These are phyloP conservation scores for Verticillium nubilum DNA, from an alignment of 2,329 filamentous ascomycete species.

Conservation along the genomic window DNA sequence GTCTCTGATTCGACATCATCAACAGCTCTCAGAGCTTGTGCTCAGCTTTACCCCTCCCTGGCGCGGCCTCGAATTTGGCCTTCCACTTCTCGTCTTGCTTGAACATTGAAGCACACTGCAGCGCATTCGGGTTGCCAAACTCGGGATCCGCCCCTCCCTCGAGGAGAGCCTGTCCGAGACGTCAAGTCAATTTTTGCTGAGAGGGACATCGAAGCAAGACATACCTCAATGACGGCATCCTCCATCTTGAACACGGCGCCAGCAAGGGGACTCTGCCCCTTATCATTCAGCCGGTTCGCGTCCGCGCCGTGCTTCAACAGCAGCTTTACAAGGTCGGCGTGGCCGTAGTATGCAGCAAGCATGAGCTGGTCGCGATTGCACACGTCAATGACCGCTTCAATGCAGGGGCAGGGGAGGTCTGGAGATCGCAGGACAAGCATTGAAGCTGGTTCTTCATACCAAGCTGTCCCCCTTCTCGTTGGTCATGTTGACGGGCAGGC, in stretches of 20 bases:
- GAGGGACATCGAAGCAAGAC: not conserved
- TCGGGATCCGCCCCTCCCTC: slow-evolving; percentile 50
- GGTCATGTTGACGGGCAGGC: slow-evolving; percentile 64
- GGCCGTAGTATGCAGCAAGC: slow-evolving; percentile 67
- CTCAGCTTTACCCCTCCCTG: slow-evolving; percentile 39
- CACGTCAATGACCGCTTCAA: not conserved
- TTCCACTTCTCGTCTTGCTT: slow-evolving; percentile 47
- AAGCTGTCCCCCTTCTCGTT: slow-evolving; percentile 71
- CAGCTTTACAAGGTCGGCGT: slow-evolving; percentile 53
- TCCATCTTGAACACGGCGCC: slow-evolving; percentile 71
- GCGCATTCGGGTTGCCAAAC: slow-evolving; percentile 41
- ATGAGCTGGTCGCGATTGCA: slow-evolving; percentile 46
- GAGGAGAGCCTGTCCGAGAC: slow-evolving; percentile 33
- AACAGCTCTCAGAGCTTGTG: not conserved
- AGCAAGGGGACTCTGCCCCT: slow-evolving; percentile 63
- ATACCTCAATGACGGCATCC: slow-evolving; percentile 54
- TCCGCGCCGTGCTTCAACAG: slow-evolving; percentile 60
- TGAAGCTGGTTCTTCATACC: slow-evolving; percentile 28
- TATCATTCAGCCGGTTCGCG: slow-evolving; percentile 62
- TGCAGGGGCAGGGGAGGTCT: not conserved
- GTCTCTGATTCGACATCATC: too few relatives aligned
- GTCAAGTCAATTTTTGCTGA: too few relatives aligned
- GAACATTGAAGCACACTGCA: slow-evolving; percentile 45
- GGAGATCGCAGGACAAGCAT: not conserved
- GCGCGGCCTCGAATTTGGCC: slow-evolving; percentile 41